Evolutionary conservation across 2,329 filamentous ascomycete genomes (phyloP), one percentile per base, ranked within the genome.

Genomic region (Arthroderma sp.): DNA sequence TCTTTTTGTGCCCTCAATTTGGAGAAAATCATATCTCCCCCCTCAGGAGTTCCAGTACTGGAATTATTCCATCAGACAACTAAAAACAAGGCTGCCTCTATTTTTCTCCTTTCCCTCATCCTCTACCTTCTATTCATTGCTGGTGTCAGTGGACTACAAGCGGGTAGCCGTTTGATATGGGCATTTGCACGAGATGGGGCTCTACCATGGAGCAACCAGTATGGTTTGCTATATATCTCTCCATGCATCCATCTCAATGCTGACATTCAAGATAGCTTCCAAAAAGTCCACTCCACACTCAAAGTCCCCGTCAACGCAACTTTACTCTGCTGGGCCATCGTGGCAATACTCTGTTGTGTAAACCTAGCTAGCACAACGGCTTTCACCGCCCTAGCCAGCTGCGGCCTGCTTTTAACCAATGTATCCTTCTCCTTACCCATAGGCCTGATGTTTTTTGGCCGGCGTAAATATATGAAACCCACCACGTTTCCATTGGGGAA

Each of bases 181-280:
- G 68, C 66, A n/a, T 73, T 74, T 51, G 69, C 71, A 5, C 61
- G 71, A 3, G 71, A 74, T 51, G 53, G 60, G 7, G 71, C 69
- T 1, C 45, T 73, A 1, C 70, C 71, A 9, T 41, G 27, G 0
- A 63, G 59, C 5, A 60, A 63, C 10, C 36, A 48, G 11, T 63
- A 63, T 42, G 65, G 72, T 0, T 69, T 69, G 0, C 43, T 22
- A 72, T 1, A 56, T 61, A 31, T 67, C 68, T 29, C 65, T 70
- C 43, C 49, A 59, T 32, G 54, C 60, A 22, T 22, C 3, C 15
- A 22, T 22, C 15, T 22, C 15, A 22, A 4, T 67, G 63, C 44
- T 66, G 62, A 34, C 39, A 46, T 65, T 8, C 57, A 71, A 34
- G 42, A 67, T 71, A 4, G 65, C 59, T 1, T 41, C 39, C 6